These are phyloP conservation scores for Aegilops umbellulata DNA, from an alignment of 176 grass and related monocot species.

Conservation along the genomic window DNA sequence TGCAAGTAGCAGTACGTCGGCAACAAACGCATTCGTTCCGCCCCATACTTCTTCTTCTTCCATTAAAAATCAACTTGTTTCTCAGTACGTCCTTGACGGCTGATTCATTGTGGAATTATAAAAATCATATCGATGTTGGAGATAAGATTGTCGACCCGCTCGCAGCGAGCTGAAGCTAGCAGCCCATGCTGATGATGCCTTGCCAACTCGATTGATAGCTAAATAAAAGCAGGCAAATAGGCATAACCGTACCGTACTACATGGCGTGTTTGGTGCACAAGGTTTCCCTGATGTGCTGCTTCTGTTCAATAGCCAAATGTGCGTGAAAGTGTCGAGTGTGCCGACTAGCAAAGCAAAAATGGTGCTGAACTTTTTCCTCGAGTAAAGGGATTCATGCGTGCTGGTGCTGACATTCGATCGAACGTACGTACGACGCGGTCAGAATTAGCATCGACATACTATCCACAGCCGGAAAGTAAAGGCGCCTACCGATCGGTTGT, in stretches of 20 bases:
- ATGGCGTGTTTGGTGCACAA: constrained; percentile 24
- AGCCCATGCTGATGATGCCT: not conserved
- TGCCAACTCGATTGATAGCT: not conserved
- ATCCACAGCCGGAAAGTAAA: not conserved
- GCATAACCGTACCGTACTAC: not conserved
- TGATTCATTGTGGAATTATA: not conserved
- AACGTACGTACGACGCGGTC: not conserved
- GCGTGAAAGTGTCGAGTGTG: not conserved
- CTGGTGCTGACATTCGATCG: not conserved
- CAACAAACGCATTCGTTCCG: not conserved
- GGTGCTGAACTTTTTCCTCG: not conserved
- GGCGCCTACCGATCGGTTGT: not conserved
- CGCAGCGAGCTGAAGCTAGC: not conserved
- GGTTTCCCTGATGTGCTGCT: not conserved
- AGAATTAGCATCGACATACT: not conserved
- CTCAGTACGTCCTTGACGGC: no score
- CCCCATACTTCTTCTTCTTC: not conserved
- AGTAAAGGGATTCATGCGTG: not conserved
- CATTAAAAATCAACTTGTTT: not conserved
- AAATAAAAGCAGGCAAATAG: not conserved
- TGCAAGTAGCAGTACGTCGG: not conserved
- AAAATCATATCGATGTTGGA: not conserved
- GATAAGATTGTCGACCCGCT: not conserved
- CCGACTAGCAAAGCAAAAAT: constrained; percentile 3
- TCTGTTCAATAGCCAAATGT: not conserved